Evolutionary conservation across 106 monocot genomes (phyloP).

Genomic region (Dioscorea dumetorum): DNA sequence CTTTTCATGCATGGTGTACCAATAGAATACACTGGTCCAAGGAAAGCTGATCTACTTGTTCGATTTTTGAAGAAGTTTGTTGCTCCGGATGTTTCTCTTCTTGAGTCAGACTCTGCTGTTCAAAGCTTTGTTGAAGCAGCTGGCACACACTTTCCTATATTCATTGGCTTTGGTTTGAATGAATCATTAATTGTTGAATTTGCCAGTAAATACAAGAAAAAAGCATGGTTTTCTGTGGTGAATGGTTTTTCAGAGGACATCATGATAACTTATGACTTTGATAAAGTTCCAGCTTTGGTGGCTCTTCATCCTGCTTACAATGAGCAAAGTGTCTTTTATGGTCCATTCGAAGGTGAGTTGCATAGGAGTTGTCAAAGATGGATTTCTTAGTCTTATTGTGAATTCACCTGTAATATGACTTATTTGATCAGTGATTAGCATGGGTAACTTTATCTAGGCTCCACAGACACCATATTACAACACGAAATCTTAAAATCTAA

Average conservation of each 20-base stretch:
- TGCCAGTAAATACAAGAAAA: conserved; percentile 73
- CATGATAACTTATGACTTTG: conserved; percentile 90
- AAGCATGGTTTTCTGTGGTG: conserved; percentile 87
- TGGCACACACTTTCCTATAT: conserved; percentile 82
- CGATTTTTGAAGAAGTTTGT: conserved; percentile 78
- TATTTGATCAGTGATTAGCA: too few relatives aligned
- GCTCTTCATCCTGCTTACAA: conserved; percentile 72
- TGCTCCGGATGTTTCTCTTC: conserved; percentile 73
- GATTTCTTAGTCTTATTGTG: too few relatives aligned
- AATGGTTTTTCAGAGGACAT: conserved; percentile 89
- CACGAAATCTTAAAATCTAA: too few relatives aligned
- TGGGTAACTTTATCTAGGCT: too few relatives aligned
- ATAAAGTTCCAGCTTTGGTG: conserved; percentile 88
- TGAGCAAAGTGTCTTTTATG: conserved; percentile 89
- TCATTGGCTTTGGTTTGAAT: conserved; percentile 88
- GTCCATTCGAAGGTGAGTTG: conserved; percentile 91
- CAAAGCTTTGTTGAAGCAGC: conserved; percentile 59
- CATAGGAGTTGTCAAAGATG: too few relatives aligned
- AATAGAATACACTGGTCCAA: conserved; percentile 75
- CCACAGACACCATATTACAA: too few relatives aligned
- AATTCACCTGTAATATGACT: too few relatives aligned
- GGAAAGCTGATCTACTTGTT: conserved; percentile 77
- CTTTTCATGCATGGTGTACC: conserved; percentile 90
- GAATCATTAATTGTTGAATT: conserved; percentile 55
- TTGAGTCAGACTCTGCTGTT: conserved; percentile 69